Evolutionary conservation across 495 filamentous ascomycete species (phyloP).

Genomic region (Aspergillus hancockii): DNA sequence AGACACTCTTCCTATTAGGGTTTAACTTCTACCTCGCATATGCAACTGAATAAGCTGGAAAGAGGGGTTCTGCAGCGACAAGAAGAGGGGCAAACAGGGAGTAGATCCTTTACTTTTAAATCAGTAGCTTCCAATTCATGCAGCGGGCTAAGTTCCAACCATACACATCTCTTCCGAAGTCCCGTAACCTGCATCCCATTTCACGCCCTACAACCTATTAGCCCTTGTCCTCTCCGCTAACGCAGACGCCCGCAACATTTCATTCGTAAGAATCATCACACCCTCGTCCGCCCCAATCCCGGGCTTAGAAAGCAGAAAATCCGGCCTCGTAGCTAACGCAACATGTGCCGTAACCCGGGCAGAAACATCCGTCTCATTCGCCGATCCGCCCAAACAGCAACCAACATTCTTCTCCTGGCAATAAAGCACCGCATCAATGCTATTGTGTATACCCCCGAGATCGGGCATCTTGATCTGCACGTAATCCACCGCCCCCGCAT

Average conservation of each 20-base stretch:
- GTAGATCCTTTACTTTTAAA: not conserved
- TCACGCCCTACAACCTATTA: not conserved
- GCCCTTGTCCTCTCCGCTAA: not conserved
- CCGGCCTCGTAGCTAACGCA: conserved; percentile 11
- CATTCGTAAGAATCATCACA: conserved; percentile 16
- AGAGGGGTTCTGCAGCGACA: not conserved
- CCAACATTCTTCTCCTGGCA: conserved; percentile 7
- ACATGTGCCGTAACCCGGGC: conserved; percentile 14
- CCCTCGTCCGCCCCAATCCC: conserved; percentile 15
- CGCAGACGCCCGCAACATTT: conserved; percentile 12
- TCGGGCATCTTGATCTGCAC: conserved; percentile 16
- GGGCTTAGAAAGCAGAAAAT: conserved; percentile 14
- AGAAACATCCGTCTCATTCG: conserved; percentile 15
- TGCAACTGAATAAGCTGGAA: not conserved
- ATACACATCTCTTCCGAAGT: too few species aligned
- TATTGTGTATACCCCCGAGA: conserved; percentile 11
- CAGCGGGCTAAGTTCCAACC: too few species aligned
- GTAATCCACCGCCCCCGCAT: conserved; percentile 13
- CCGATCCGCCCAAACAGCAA: conserved; percentile 17
- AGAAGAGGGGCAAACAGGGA: not conserved
- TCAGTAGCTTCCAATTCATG: too few species aligned
- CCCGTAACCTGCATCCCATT: not conserved
- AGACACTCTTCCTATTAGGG: not conserved
- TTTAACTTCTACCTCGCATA: not conserved
- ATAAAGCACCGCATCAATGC: conserved; percentile 15